These are phyloP conservation scores for Camelina sativa DNA, from an alignment of 345 rosid species.

Conservation along the genomic window DNA sequence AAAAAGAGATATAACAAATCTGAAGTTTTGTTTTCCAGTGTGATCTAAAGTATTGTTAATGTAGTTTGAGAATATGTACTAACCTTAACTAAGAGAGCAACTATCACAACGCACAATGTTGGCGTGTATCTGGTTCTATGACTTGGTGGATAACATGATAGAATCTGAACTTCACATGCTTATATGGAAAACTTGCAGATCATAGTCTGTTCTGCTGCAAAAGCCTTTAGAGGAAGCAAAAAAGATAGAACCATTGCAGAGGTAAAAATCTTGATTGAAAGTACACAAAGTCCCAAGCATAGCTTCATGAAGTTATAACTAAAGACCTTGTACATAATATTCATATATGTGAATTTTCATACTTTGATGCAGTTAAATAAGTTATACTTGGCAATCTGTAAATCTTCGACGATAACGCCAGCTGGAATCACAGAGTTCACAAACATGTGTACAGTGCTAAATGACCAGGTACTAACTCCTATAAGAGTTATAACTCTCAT, in stretches of 20 bases:
- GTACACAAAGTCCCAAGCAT: not conserved
- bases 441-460: conserved; percentile 77
- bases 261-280: conserved; percentile 48
- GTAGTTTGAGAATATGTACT: not conserved
- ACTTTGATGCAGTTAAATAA: conserved; percentile 66
- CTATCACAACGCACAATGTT: not conserved
- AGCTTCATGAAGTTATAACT: conserved; percentile 3
- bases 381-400: conserved; percentile 71
- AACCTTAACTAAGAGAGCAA: not conserved
- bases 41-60: not conserved
- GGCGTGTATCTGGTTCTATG: not conserved
- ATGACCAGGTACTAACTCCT: conserved; percentile 69
- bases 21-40: conserved; percentile 2
- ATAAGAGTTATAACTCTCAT: not conserved
- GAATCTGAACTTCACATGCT: conserved; percentile 22
- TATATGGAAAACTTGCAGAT: conserved; percentile 52
- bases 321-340: not conserved
- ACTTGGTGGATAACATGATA: not conserved
- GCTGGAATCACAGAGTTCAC: conserved; percentile 70
- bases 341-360: not conserved
- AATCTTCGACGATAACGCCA: conserved; percentile 67
- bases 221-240: conserved; percentile 76
- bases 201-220: conserved; percentile 78
- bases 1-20: not conserved
- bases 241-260: conserved; percentile 76